Evolutionary conservation across 768 basidiomycete genomes (phyloP), one percentile per base, ranked within the genome.

Genomic region (Termitomyces sp.): DNA sequence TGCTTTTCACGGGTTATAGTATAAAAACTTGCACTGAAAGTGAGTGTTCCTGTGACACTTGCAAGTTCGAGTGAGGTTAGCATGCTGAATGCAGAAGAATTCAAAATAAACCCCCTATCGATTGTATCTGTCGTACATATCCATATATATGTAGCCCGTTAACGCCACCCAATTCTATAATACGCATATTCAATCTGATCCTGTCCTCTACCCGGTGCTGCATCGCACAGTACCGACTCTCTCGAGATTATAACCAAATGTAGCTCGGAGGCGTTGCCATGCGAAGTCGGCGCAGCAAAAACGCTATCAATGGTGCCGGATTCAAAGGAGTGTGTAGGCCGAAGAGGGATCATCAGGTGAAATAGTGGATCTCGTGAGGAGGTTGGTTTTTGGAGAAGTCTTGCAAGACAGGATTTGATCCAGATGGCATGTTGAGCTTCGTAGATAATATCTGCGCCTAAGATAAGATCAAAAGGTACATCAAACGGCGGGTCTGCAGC

Each of bases 381-480:
- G 5, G 59, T 39, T 6, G 75, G 73, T 50, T 71, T 74, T 45
- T 67, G 71, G 7, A 94, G 80, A 16, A 86, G 76, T 15, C 60
- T 75, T 24, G 69, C 70, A 8, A 92, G 82, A 54, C 88, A 90
- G 0, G 70, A 67, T 63, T 82, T 84, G 65, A 94, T 89, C 89
- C 88, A 92, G 0, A 69, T 52, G 0, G 89, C 87, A 69, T 94
- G 92, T 32, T 81, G 72, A 0, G 84, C 76, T 66, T 93, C 86
- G 73, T 94, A 95, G 6, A 94, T 75, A 60, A 94, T 85, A 67
- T 95, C 92, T n/a, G 92, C 90, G 0, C 88, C 93, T 28, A 93
- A 77, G 12, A 94, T 75, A 11, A 92, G 67, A 59, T 93, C 87
- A 72, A 91, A 94, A 0, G 81, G 74, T 36, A 65, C 58, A 40